Percentiles rank a stretch among this genome's conserved stretches.
Conservation (phyloP, 75 land plant species). For the Pinus albicaulis region DNA sequence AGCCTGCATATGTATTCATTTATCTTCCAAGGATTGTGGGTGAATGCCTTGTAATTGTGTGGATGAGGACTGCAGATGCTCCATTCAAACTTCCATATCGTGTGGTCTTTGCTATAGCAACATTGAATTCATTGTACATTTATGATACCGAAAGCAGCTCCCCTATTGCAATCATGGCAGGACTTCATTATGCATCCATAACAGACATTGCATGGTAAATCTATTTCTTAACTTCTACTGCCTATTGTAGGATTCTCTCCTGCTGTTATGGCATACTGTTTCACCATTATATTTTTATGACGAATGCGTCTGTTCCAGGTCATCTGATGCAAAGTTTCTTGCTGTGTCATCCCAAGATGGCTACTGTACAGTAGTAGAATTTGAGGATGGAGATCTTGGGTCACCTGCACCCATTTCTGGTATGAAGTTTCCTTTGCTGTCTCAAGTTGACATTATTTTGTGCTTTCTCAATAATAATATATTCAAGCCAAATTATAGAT, state of each 20-base stretch:
- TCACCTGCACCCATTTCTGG: conserved; percentile 45
- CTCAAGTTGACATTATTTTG: background rate
- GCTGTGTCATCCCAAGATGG: conserved; percentile 97
- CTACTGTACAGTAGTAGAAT: conserved; percentile 79
- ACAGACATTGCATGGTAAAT: conserved; percentile 94
- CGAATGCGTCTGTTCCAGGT: conserved; percentile 41
- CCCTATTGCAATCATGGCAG: conserved; percentile 84
- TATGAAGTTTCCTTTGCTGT: conserved; percentile 14
- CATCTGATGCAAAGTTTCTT: conserved; percentile 71
- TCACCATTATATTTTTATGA: background rate
- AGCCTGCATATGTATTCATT: background rate
- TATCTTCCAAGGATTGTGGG: background rate
- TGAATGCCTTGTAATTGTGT: background rate
- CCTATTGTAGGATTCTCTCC: background rate
- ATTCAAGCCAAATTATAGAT: background rate
- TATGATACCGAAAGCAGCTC: conserved; percentile 82
- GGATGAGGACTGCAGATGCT: conserved; percentile 29
- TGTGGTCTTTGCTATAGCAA: conserved; percentile 90
- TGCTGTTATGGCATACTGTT: background rate
- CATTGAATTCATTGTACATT: conserved; percentile 80
- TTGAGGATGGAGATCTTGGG: conserved; percentile 86
- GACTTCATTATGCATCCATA: conserved; percentile 94
- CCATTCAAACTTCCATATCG: conserved; percentile 88
- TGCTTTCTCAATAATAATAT: background rate
- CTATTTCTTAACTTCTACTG: background rate